A percentile compares a stretch with the other conserved stretches of the same genome.
These are phyloP conservation scores for Exserohilum turcica DNA, from an alignment of 2,329 filamentous ascomycete genomes.

Conservation along the genomic window DNA sequence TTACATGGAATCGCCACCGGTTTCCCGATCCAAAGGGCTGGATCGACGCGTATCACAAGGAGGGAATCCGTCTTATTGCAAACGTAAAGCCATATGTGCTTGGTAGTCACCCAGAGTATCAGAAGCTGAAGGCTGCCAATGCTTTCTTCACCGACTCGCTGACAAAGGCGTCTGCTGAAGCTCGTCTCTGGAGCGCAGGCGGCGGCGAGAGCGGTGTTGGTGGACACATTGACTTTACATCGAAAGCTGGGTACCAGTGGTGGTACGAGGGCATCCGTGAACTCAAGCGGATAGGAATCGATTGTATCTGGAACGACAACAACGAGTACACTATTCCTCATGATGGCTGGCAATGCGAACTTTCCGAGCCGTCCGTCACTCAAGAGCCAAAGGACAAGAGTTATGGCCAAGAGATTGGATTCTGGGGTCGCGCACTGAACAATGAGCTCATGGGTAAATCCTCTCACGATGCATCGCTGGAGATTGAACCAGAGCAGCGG, in stretches of 20 bases:
- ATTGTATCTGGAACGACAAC: conserved; percentile 80
- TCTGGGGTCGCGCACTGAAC: conserved; percentile 72
- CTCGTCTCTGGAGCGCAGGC: conserved; percentile 73
- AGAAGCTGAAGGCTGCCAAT: conserved; percentile 61
- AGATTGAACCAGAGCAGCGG: conserved; percentile 62
- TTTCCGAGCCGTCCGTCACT: conserved; percentile 51
- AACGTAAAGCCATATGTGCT: conserved; percentile 78
- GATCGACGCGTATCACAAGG: conserved; percentile 64
- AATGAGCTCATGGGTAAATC: conserved; percentile 74
- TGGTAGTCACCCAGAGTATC: conserved; percentile 68
- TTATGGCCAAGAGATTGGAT: conserved; percentile 60
- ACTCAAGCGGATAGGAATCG: conserved; percentile 67
- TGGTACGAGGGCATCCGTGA: conserved; percentile 71
- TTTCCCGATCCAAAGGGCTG: conserved; percentile 72
- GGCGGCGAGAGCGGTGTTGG: conserved; percentile 72
- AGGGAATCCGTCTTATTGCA: conserved; percentile 69
- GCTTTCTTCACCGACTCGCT: conserved; percentile 68
- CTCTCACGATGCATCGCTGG: conserved; percentile 69
- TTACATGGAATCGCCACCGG: conserved; percentile 72
- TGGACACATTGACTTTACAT: conserved; percentile 75
- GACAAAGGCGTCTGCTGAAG: conserved; percentile 56
- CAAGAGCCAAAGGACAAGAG: conserved; percentile 39
- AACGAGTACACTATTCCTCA: conserved; percentile 73
- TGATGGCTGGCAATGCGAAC: conserved; percentile 68
- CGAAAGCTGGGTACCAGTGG: conserved; percentile 68